Base-by-base conservation (phyloP, 2,329 filamentous ascomycete genomes). In the Colletotrichum cordylinicola region DNA sequence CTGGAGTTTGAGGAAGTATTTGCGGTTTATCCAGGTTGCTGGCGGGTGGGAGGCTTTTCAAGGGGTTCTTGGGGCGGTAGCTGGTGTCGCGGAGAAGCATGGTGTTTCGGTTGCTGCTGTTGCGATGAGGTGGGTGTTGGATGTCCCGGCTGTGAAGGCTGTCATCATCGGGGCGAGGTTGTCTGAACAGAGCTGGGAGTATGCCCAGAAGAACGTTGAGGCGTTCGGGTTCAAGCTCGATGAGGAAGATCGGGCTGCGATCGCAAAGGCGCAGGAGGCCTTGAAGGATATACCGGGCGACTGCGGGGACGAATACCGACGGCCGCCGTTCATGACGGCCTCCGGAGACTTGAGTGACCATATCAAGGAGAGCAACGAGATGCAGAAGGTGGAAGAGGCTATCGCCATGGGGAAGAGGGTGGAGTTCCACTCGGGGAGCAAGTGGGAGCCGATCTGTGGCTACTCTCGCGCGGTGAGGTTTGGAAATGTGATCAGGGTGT, bases 41-140 rank as follows among this genome's bases (percentile, higher is more conserved):
- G 88, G 88, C 12, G 86, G 85, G 5, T 90, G 88, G 88, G 21
- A 29, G 0, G 80, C 86, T 0, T 89, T 89, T 70, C 88, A 90
- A 79, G 79, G 81, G 2, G 77, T 90, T 1, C 79, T 90, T 2
- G 29, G 61, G 8, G 80, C 81, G 1, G 79, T 90, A 7, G 79
- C 80, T 2, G 56, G 33, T 0, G 84, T 89, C 21, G 87, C 85
- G 0, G 74, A 70, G n/a, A 87, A 86, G 61, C 83, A 89, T 70
- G 69, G 77, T 0, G 85, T 88, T 0, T 81, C 82, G 1, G 82
- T 89, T 27, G 85, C 87, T 2, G 86, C 86, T n/a, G 87, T 89
- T 5, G 88, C 88, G 3, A 86, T 84, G n/a, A 81, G 88, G 76
- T 90, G 87, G 85, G 87, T 90, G 1, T 80, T 90, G 9, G 88